Base-by-base conservation (phyloP, 129 eudicot species). In the Flaveria linearis region DNA sequence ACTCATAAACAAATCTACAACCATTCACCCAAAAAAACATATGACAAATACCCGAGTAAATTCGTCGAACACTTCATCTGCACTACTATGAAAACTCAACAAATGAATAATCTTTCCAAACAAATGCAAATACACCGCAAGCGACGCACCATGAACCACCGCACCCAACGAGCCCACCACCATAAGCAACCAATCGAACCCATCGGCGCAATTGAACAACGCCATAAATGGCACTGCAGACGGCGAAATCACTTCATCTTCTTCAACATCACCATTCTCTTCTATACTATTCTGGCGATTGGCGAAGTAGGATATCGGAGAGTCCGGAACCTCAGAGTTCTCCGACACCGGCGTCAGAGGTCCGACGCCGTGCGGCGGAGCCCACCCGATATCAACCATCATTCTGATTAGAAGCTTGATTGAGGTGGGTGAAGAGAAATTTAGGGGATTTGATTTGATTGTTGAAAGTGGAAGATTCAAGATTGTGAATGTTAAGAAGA, bases 311-410 rank as follows among this genome's bases (percentile, higher is more conserved):
- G 88, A 81, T 14, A 76, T 60, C 30, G 90, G 90, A 7, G 88
- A 81, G 73, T 88, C 93, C 25, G 88, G 93, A 68, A 78, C 84
- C 77, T 88, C 93, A n/a, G 13, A 87, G 1, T 84, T 88, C 78
- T 88, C 93, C 5, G n/a, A n/a, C n/a, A n/a, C n/a, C n/a, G n/a
- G n/a, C n/a, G n/a, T n/a, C n/a, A n/a, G n/a, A n/a, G n/a, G n/a
- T n/a, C n/a, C n/a, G n/a, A n/a, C n/a, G n/a, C n/a, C n/a, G n/a
- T n/a, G n/a, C n/a, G n/a, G n/a, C n/a, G n/a, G n/a, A n/a, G n/a
- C n/a, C n/a, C n/a, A n/a, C n/a, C n/a, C n/a, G n/a, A n/a, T n/a
- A n/a, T n/a, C n/a, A n/a, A n/a, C n/a, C n/a, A n/a, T n/a, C n/a
- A n/a, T n/a, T n/a, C n/a, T n/a, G n/a, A n/a, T n/a, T n/a, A n/a